Base-by-base conservation (phyloP, 164 flowering plant genomes). In the Kingdonia uniflora region DNA sequence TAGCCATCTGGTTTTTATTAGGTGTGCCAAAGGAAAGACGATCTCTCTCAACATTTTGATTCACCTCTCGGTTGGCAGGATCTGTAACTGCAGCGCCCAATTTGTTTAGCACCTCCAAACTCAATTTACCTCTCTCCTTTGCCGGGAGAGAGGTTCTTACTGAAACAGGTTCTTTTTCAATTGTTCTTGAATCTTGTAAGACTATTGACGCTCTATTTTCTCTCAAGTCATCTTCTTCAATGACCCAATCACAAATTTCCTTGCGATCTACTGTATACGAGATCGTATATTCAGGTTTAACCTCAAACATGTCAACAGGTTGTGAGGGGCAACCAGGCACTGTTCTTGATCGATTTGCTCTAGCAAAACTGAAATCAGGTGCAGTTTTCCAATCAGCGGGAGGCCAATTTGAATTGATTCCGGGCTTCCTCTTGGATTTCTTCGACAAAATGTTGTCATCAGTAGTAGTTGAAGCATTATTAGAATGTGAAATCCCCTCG, bases 321-420 rank as follows among this genome's bases (percentile, higher is more conserved):
- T 65, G 61, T 26, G 55, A 61, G 12, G 62, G 1, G 14, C 10
- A 42, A 8, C 43, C 45, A 24, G 74, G 51, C 45, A 54, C 61
- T 5, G 71, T 70, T 53, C 64, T 73, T 23, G 60, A 60, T 16
- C 69, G 71, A 68, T 69, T 65, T 52, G 56, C 62, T 42, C 52
- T 69, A 23, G 71, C 68, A 61, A 52, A 63, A 55, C 47, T 38
- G 49, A 77, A 76, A 64, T 74, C 87, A 1, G 95, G 90, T n/a
- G 85, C 95, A 42, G 79, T 78, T 67, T 73, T 86, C 95, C 95
- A 83, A 58, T 71, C 74, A 0, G 52, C 76, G 60, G 92, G 86
- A 11, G 87, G 95, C 95, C 94, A 86, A 55, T 60, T 71, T 20
- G 80, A 59, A 68, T 19, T 60, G 37, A 33, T 44, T 39, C 68